Conservation (phyloP, 495 filamentous ascomycete genomes). For the Massariosphaeria phaeospora region DNA sequence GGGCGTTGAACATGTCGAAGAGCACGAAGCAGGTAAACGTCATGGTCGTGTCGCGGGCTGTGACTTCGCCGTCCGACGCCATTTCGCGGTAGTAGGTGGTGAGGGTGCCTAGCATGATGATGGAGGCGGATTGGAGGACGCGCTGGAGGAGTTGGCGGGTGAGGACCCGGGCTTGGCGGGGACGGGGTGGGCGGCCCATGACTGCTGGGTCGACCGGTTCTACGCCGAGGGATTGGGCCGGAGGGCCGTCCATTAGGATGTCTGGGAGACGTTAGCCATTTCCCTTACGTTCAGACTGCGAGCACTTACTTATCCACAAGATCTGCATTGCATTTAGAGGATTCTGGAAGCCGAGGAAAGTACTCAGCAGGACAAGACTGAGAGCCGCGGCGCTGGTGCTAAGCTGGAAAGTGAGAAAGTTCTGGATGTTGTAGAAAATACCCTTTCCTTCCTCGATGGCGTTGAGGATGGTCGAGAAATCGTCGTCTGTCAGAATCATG, state of each 20-base stretch:
- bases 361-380: conserved; percentile 84
- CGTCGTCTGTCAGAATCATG: conserved; percentile 97
- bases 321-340: conserved; percentile 99
- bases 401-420: conserved; percentile 97
- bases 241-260: conserved; percentile 98
- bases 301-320: conserved; percentile 89
- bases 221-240: conserved; percentile 93
- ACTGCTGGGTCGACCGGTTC: conserved; percentile 92
- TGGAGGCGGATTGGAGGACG: conserved; percentile 77
- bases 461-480: conserved; percentile 93
- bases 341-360: conserved; percentile 84
- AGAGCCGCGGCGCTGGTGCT: conserved; percentile 94
- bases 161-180: conserved; percentile 76
- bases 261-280: conserved; percentile 52
- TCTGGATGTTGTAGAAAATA: conserved; percentile 99
- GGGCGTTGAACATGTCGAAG: conserved; percentile 98
- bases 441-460: conserved; percentile 98
- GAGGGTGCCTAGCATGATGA: conserved; percentile 91
- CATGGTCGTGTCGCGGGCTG: conserved; percentile 94
- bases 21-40: conserved; percentile 98
- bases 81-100: conserved; percentile 87
- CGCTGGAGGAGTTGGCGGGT: conserved; percentile 74
- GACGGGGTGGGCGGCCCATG: conserved; percentile 85
- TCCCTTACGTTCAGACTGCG: not conserved
- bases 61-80: conserved; percentile 71